Percentiles rank a stretch among this genome's conserved stretches.
phyloP scores from a whole-genome alignment of 371 early-diverging fungal genomes.

The Saksenaea oblongispora region DNA sequence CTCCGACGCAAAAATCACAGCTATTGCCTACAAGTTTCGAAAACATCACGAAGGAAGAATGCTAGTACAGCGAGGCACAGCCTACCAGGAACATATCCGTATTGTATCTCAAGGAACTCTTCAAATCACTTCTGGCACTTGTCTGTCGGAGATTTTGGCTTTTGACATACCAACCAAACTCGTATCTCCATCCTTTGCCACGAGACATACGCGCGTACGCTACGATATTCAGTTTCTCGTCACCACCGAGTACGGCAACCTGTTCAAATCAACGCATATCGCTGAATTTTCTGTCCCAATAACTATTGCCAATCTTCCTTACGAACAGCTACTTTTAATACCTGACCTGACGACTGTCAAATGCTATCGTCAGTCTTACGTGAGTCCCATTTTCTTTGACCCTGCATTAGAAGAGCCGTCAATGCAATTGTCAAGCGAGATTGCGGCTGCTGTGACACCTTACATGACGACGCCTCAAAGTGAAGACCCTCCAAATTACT shows the following conservation, averaged over 20 bases:
- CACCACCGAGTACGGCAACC: slow-evolving; percentile 27
- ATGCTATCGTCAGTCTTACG: slow-evolving; percentile 21
- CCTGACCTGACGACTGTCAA: slow-evolving; percentile 31
- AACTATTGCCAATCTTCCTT: slow-evolving; percentile 38
- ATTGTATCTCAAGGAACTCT: slow-evolving; percentile 16
- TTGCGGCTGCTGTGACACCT: slow-evolving; percentile 25
- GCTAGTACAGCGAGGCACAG: slow-evolving; percentile 39
- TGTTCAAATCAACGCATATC: slow-evolving; percentile 31
- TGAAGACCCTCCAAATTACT: slow-evolving; percentile 35
- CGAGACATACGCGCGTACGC: slow-evolving; percentile 44
- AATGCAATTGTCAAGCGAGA: slow-evolving; percentile 20
- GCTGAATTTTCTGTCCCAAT: slow-evolving; percentile 37
- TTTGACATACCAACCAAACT: slow-evolving; percentile 46
- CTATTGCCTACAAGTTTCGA: slow-evolving; percentile 28
- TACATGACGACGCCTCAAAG: slow-evolving; percentile 21
- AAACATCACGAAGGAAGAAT: slow-evolving; percentile 48
- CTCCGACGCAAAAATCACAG: slow-evolving; percentile 31
- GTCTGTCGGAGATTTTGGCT: slow-evolving; percentile 18
- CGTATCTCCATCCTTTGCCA: slow-evolving; percentile 45
- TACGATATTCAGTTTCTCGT: slow-evolving; percentile 40
- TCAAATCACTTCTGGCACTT: slow-evolving; percentile 9
- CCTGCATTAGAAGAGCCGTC: slow-evolving; percentile 34
- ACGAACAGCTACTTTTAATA: slow-evolving; percentile 32
- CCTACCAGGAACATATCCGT: slow-evolving; percentile 16
- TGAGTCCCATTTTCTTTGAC: slow-evolving; percentile 37